Evolutionary conservation across 2,329 filamentous ascomycete species (phyloP), one percentile per base, ranked within the genome.

Genomic region (Coniochaeta sp.): DNA sequence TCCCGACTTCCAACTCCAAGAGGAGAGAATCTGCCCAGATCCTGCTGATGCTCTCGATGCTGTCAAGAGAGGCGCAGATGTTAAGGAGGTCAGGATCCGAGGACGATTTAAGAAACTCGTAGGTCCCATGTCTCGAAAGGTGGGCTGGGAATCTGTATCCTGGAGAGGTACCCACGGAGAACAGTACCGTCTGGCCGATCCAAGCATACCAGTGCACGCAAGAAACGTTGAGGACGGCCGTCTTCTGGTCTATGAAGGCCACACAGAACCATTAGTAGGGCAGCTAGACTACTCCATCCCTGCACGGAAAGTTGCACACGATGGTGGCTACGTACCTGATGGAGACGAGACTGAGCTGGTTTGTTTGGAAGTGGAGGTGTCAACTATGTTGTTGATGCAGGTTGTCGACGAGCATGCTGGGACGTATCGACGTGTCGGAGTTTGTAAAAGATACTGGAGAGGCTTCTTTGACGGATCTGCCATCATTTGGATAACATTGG

Each of bases 391-490:
- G 8, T 55, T 68, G 59, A 59, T 68, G 14, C 58, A 59, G n/a
- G 55, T 26, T 22, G 36, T 64, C 2, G 60, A 59, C 1, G 47
- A 55, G 32, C 54, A 44, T 5, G 42, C 59, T 5, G 63, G 64
- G 10, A 50, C 61, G 1, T 68, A 62, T 38, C 59, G 60, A 22
- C 64, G 66, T 3, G 64, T 66, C 9, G 66, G 66, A 1, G 65
- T 67, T 4, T 66, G 65, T 19, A 60, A 66, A 32, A 65, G 63
- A 12, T 67, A 61, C 24, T 55, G 65, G 17, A 67, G 62, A 44
- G 65, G 65, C 2, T 68, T 67, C 54, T 68, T 68, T 56, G 66
- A 68, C 50, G 66, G 65, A 0, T 65, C 47, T 2, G 22, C 47
- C 40, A 38, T 16, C 47, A 52, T 12, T 2, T 52, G 47, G 47